Evolutionary conservation across 2,329 filamentous ascomycete genomes (phyloP), one percentile per base, ranked within the genome.

Genomic region (Cladosporium sphaerospermum): DNA sequence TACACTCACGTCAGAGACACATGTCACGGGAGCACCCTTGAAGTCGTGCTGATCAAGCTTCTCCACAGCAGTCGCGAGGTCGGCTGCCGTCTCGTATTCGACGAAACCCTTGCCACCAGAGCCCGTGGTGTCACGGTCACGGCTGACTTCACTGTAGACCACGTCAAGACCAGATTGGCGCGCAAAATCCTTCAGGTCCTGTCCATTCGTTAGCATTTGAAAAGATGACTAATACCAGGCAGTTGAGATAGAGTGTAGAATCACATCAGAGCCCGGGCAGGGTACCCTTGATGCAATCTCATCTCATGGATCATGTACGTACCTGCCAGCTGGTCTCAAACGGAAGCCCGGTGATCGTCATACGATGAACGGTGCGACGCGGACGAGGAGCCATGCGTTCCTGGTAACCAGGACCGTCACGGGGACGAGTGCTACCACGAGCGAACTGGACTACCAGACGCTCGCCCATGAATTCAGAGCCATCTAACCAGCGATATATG

Each of bases 291-390:
- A 28, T 7, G 23, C 23, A 7, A 28, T 28, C 23, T 7, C 23
- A 5, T 28, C 23, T 28, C 23, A 28, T 28, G 23, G 23, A 28
- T 28, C 23, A 5, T 7, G 32, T 18, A 49, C 47, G 32, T 41
- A 99, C 93, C 93, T 99, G 93, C 93, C 93, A 99, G 84, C 91
- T 96, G 80, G 93, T 99, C 80, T 97, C 92, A 77, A 83, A 85
- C 71, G 92, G 91, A 74, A 99, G 89, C 78, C 91, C 92, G 78
- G 88, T 88, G 69, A 99, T 95, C 74, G 92, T 86, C 93, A 99
- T 97, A 72, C 93, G 88, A 74, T 91, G 90, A 63, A 90, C 85
- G 63, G 93, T 99, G 72, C 93, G 90, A 69, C 93, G 87, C 61
- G 93, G 93, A 68, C 93, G 88, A 61, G 85, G 85, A 66, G 81